These are phyloP conservation scores for Aspergillus pseudoglaucus DNA, from an alignment of 2,329 filamentous ascomycete genomes.

Conservation along the genomic window DNA sequence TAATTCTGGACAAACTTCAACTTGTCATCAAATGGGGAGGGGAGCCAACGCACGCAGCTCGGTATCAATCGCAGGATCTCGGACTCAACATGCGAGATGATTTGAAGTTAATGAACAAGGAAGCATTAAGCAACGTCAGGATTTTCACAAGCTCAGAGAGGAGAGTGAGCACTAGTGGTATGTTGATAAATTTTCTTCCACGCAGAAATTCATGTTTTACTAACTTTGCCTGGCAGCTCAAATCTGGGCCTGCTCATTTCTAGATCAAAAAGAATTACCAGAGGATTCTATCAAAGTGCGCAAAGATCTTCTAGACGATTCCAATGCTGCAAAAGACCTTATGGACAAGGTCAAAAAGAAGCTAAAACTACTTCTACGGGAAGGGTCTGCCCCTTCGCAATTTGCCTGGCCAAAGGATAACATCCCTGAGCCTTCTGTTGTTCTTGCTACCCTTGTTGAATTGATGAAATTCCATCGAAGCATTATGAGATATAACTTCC, in stretches of 20 bases:
- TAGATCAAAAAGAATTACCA: slow-evolving; percentile 77
- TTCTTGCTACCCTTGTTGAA: slow-evolving; percentile 85
- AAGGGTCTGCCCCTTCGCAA: slow-evolving; percentile 89
- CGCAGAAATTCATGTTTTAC: neutral
- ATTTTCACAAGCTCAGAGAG: slow-evolving; percentile 95
- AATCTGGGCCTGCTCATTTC: slow-evolving; percentile 86
- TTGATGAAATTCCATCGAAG: slow-evolving; percentile 95
- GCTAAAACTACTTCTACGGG: slow-evolving; percentile 82
- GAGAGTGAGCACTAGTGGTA: slow-evolving; percentile 77
- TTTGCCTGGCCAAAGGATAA: slow-evolving; percentile 95
- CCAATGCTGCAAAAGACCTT: slow-evolving; percentile 95
- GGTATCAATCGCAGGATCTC: slow-evolving; percentile 92
- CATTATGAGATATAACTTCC: slow-evolving; percentile 93
- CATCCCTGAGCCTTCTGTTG: slow-evolving; percentile 88
- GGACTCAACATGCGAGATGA: slow-evolving; percentile 96
- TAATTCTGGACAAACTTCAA: slow-evolving; percentile 92
- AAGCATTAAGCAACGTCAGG: slow-evolving; percentile 84
- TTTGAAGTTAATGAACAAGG: slow-evolving; percentile 82
- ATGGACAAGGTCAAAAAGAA: slow-evolving; percentile 99
- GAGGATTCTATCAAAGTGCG: slow-evolving; percentile 83
- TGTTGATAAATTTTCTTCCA: slow-evolving; percentile 13
- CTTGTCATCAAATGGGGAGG: slow-evolving; percentile 99
- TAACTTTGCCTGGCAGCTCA: slow-evolving; percentile 53
- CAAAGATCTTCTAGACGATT: slow-evolving; percentile 93
- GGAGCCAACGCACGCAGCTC: slow-evolving; percentile 92